Conservation (phyloP, 352 stramenopile genomes). For the Thalassiosira hispida region DNA sequence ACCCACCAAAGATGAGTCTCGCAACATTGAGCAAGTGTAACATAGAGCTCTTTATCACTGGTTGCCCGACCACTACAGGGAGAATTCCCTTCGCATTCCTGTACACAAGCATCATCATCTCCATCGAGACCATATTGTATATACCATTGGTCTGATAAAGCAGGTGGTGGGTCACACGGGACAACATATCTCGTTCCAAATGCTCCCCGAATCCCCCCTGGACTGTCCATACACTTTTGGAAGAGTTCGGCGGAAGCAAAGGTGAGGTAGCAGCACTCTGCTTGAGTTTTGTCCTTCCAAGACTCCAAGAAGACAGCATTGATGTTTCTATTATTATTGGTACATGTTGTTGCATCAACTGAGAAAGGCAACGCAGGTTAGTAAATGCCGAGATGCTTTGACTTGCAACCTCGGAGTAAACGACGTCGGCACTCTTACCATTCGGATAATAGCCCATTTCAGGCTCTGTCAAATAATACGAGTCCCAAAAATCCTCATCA, state of each 20-base stretch:
- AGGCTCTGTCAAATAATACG: background rate
- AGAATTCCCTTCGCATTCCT: background rate
- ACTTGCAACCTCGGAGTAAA: background rate
- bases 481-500: background rate
- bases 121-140: background rate
- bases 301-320: background rate
- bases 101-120: background rate
- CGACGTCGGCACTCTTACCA: background rate
- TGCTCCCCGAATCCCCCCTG: background rate
- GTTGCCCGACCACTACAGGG: background rate
- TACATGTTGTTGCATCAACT: background rate
- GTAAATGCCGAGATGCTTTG: background rate
- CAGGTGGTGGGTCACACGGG: background rate
- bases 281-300: background rate
- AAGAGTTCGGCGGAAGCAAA: background rate
- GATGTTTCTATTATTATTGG: background rate
- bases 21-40: background rate
- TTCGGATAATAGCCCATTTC: background rate
- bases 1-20: background rate
- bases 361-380: background rate
- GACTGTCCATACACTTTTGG: background rate
- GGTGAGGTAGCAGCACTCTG: background rate
- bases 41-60: background rate
- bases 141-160: background rate
- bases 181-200: background rate